Evolutionary conservation across 2,329 filamentous ascomycete genomes (phyloP).

Genomic region (Orbilia oligospora): DNA sequence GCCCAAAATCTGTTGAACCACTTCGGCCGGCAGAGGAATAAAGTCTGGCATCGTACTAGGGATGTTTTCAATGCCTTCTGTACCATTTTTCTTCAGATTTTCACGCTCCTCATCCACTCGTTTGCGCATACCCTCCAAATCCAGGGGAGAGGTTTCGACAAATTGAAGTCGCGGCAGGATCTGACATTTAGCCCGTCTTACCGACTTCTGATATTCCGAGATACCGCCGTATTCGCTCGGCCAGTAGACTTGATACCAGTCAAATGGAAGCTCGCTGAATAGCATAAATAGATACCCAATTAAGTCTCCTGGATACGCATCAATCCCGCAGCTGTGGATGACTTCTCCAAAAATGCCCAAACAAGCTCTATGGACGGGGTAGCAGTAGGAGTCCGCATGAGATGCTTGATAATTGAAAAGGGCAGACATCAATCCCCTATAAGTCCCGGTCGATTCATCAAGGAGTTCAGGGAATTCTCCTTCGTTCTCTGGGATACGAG

Average conservation of each 20-base stretch:
- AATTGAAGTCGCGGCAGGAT: neutral
- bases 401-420: neutral
- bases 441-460: neutral
- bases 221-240: neutral
- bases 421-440: neutral
- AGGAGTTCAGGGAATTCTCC: neutral
- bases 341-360: neutral
- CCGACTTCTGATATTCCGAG: slow-evolving; percentile 5
- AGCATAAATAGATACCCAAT: neutral
- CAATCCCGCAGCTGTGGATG: neutral
- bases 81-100: neutral
- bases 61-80: neutral
- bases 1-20: neutral
- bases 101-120: neutral
- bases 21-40: neutral
- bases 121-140: neutral
- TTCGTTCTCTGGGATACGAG: neutral
- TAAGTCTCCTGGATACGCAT: neutral
- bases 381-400: neutral
- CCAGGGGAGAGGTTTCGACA: neutral
- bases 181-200: neutral
- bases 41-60: slow-evolving; percentile 8
- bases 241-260: neutral
- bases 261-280: neutral
- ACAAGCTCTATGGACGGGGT: neutral